Percentiles rank a stretch among this genome's conserved stretches.
These are phyloP conservation scores for Datisca glomerata DNA, from an alignment of 306 rosid species.

Conservation along the genomic window DNA sequence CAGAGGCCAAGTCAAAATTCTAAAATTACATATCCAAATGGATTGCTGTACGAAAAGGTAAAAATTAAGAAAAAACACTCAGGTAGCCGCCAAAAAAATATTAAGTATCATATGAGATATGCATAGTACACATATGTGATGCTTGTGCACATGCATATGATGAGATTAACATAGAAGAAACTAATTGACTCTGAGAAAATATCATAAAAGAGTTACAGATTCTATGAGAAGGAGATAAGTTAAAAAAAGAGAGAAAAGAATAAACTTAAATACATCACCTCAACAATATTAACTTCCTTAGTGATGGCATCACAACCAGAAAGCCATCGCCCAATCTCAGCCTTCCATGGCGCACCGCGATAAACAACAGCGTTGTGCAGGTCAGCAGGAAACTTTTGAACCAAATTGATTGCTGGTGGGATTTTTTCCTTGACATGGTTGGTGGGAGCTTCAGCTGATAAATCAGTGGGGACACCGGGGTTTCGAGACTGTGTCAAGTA, in stretches of 20 bases:
- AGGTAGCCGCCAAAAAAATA: too few relatives aligned
- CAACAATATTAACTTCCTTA: slow-evolving; percentile 51
- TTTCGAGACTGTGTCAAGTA: slow-evolving; percentile 47
- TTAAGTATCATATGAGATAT: too few relatives aligned
- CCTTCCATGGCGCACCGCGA: slow-evolving; percentile 86
- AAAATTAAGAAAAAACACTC: too few relatives aligned
- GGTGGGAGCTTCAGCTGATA: slow-evolving; percentile 21
- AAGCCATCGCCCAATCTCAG: slow-evolving; percentile 80
- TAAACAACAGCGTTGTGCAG: slow-evolving; percentile 53
- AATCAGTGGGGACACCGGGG: slow-evolving; percentile 33
- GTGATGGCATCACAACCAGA: slow-evolving; percentile 57
- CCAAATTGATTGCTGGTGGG: slow-evolving; percentile 25
- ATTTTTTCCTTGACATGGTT: slow-evolving; percentile 18
- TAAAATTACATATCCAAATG: background rate
- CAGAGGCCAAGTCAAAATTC: too few relatives aligned
- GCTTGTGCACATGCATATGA: too few relatives aligned
- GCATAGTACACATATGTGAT: too few relatives aligned
- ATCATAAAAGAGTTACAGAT: too few relatives aligned
- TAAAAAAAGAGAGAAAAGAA: too few relatives aligned
- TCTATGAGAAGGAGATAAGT: too few relatives aligned
- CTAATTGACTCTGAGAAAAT: too few relatives aligned
- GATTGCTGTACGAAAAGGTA: too few relatives aligned
- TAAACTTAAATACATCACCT: slow-evolving; percentile 66
- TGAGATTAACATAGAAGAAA: too few relatives aligned
- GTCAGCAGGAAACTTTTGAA: slow-evolving; percentile 47